Evolutionary conservation across 1,284 basidiomycete genomes (phyloP), one percentile per base, ranked within the genome.

Genomic region (Boletus nobilissimus): DNA sequence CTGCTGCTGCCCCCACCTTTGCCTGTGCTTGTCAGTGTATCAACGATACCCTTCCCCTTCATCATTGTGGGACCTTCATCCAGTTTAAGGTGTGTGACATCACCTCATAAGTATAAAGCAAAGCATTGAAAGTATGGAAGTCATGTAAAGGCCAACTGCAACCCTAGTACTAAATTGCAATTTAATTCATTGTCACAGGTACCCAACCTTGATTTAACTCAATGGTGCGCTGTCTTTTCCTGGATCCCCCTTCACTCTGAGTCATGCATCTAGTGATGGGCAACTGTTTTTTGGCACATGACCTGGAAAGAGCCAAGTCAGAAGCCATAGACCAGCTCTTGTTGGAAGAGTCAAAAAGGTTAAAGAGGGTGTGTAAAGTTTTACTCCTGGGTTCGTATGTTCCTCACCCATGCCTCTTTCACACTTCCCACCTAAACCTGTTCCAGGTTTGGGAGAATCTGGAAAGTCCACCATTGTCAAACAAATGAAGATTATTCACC

Each of bases 401-500:
- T 75, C 73, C 66, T 67, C 24, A 36, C 67, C 66, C n/a, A 39
- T 74, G 81, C 65, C 75, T 82, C 64, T 71, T 76, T n/a, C 62
- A 57, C 75, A 65, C 48, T 36, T 60, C 51, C 22, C 54, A 26
- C 46, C 32, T 57, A 2, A 48, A 66, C 46, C 29, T 46, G 32
- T 54, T 54, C 18, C 72, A 92, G 91, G 91, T 71, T 91, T 91
- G n/a, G 89, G 90, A 74, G 91, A 91, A 89, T 97, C 96, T 2
- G 98, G 97, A 48, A 99, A 99, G 88, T 95, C 94, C 11, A 99
- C 97, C 0, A 97, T 99, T 80, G 97, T 99, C 68, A 99, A 99
- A 87, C 98, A 99, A 88, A 99, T 99, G 97, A 99, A 98, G 90
- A 99, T 99, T 80, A 98, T 99, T 77, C 97, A 99, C 86, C 97